Evolutionary conservation across 1,284 basidiomycete genomes (phyloP).

Genomic region (Rhodotorula sp.): DNA sequence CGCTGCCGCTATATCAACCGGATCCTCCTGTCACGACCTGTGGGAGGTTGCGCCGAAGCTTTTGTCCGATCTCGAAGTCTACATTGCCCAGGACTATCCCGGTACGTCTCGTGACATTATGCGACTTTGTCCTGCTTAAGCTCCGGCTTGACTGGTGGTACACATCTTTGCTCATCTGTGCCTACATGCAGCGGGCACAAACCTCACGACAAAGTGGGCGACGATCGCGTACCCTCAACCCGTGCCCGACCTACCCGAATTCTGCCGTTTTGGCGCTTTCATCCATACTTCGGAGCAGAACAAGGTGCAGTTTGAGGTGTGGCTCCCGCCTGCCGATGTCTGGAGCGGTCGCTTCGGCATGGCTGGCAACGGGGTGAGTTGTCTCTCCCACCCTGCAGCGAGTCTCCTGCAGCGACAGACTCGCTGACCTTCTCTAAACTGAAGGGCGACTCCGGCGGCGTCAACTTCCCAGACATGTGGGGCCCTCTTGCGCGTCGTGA

Average conservation of each 20-base stretch:
- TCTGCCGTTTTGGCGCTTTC: constrained; percentile 39
- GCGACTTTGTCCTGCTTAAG: no score
- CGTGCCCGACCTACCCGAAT: constrained; percentile 24
- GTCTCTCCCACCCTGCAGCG: no score
- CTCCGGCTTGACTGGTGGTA: no score
- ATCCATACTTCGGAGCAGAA: constrained; percentile 26
- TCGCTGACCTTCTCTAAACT: no score
- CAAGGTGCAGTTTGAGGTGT: constrained; percentile 41
- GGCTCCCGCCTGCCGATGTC: constrained; percentile 27
- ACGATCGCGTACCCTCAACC: constrained; percentile 11
- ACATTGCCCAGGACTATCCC: not conserved
- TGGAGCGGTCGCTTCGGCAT: constrained; percentile 42
- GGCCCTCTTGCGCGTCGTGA: not conserved
- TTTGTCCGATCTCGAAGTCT: not conserved
- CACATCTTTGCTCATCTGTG: no score
- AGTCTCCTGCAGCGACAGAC: no score
- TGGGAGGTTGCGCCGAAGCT: not conserved
- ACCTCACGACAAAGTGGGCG: not conserved
- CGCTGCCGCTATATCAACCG: not conserved
- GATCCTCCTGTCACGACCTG: not conserved
- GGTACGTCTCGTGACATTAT: no score
- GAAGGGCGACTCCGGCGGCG: constrained; percentile 34
- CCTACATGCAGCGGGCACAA: constrained; percentile 6
- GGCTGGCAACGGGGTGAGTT: constrained; percentile 37
- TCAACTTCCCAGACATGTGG: constrained; percentile 26